Evolutionary conservation across 75 land plant species (phyloP).

Genomic region (Cupressus sempervirens): DNA sequence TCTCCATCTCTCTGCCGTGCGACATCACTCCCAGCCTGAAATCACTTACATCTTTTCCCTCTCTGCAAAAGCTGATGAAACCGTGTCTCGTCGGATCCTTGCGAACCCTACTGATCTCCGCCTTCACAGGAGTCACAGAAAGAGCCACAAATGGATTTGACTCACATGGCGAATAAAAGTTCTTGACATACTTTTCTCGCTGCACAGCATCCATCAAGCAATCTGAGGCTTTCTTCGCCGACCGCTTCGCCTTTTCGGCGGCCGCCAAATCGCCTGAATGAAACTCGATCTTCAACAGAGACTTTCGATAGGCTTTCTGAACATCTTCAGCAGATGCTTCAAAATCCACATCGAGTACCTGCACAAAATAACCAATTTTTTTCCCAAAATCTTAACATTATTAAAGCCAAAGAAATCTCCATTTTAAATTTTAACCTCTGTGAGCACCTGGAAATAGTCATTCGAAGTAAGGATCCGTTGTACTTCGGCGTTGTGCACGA

Average conservation of each 20-base stretch:
- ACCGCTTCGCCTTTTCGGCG: not conserved
- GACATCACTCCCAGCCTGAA: not conserved
- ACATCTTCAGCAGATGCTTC: not conserved
- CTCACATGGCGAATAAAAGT: no score
- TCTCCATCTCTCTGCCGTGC: not conserved
- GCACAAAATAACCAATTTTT: not conserved
- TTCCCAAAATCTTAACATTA: no score
- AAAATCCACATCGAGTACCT: not conserved
- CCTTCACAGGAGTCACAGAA: not conserved
- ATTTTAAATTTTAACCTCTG: no score
- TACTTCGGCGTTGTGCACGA: not conserved
- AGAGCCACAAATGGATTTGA: not conserved
- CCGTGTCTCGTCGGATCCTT: not conserved
- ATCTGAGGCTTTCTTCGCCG: not conserved
- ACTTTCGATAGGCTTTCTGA: not conserved
- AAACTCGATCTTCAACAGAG: not conserved
- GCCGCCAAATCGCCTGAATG: not conserved
- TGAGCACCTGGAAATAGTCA: constrained; percentile 1
- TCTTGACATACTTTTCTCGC: not conserved
- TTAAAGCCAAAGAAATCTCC: no score
- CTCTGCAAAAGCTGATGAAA: not conserved
- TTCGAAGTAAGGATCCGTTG: not conserved
- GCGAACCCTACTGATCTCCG: constrained; percentile 1
- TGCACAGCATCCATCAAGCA: not conserved
- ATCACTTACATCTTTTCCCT: not conserved